Base-by-base conservation (phyloP, 129 eudicot species). In the Pittosporum tobira region DNA sequence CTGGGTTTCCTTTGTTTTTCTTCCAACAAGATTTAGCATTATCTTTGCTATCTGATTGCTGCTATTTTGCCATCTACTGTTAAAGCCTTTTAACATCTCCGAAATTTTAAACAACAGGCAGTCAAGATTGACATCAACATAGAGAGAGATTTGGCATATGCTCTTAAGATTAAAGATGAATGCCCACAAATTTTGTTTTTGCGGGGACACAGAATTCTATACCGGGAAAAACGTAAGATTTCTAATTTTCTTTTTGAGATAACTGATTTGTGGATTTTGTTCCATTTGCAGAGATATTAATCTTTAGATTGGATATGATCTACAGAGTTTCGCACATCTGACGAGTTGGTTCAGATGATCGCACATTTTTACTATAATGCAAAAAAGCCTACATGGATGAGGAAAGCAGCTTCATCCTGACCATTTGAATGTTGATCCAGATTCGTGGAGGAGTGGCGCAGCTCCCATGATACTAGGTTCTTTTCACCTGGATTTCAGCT, bases 81-180 rank as follows among this genome's bases (percentile, higher is more conserved):
- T 38, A 13, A 9, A 34, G 40, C 7, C 3, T 26, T 22, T 38
- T 29, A 48, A 56, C 7, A 22, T 49, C 64, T 20, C 47, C 50
- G 5, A 40, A 29, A 26, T 34, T 54, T 47, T 51, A 54, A 24
- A 68, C 28, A 65, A 66, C 75, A 93, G 99, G 84, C 96, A 0
- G 94, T 93, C 28, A 93, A 93, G 74, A 67, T 93, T 52, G 99
- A 93, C 72, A 84, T 81, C 74, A 93, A 93, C 79, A 77, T 93
- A 18, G 99, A 93, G 81, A 87, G 78, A 38, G 96, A 93, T 77
- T 76, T 93, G 56, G 94, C 96, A 1, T 87, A 87, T 68, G 99
- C 96, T 51, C 96, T 93, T 2, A 77, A 87, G 68, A 78, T 81
- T 59, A 79, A 71, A 78, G 96, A n/a, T n/a, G n/a, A 87, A 70